Conservation (phyloP, 2,329 filamentous ascomycete species). For the Fusarium mangiferae region DNA sequence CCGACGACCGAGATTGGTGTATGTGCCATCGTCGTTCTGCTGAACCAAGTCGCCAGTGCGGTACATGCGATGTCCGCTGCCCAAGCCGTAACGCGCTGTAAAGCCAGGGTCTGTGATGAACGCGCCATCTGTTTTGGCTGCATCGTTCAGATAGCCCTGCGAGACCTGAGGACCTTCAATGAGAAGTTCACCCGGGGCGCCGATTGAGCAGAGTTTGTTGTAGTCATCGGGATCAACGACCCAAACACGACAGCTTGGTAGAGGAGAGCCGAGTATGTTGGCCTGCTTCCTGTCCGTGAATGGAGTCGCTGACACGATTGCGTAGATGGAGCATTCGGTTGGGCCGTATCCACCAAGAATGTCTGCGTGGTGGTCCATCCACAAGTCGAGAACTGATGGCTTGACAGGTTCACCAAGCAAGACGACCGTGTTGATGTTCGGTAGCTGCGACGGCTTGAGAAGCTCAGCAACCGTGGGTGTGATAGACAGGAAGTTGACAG, state of each 20-base stretch:
- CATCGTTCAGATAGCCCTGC: not conserved
- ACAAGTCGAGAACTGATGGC: not conserved
- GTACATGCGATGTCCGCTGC: not conserved
- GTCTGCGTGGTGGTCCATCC: not conserved
- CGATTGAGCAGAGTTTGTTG: not conserved
- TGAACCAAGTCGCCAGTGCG: not conserved
- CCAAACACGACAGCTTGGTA: not conserved
- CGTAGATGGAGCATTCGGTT: not conserved
- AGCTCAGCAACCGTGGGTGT: not conserved
- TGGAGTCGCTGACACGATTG: not conserved
- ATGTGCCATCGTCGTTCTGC: not conserved
- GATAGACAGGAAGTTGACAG: not conserved
- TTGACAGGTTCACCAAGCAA: not conserved
- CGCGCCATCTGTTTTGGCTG: not conserved
- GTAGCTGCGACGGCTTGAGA: not conserved
- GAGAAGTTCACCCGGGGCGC: not conserved
- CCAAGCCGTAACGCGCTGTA: not conserved
- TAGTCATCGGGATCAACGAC: not conserved
- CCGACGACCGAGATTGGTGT: not conserved
- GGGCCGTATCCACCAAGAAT: not conserved
- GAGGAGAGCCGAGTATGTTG: not conserved
- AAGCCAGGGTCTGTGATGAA: not conserved
- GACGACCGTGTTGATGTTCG: not conserved
- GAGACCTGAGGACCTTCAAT: conserved; percentile 2
- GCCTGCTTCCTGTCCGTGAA: not conserved